A percentile compares a stretch with the other conserved stretches of the same genome.
Evolutionary conservation across 2,329 filamentous ascomycete species (phyloP).

Genomic region (Aspergillus pseudoviridinutans): DNA sequence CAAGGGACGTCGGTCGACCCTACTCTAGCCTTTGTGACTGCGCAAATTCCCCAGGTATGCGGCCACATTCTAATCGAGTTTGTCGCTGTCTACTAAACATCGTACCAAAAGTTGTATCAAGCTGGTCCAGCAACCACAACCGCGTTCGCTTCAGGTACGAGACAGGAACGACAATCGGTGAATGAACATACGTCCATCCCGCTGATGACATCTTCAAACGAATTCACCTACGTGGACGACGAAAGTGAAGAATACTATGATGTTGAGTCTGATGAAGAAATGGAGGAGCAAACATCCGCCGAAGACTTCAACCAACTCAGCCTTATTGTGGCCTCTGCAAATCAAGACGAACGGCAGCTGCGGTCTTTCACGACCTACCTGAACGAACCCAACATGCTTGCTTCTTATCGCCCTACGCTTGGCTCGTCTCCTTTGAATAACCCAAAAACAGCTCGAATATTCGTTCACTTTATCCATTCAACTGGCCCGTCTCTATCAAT

Average conservation of each 20-base stretch:
- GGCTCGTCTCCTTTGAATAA: conserved; percentile 73
- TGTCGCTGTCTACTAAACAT: neutral
- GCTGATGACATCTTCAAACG: conserved; percentile 13
- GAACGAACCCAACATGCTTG: conserved; percentile 50
- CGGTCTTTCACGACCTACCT: conserved; percentile 48
- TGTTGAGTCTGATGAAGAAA: conserved; percentile 59
- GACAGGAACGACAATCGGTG: conserved; percentile 2
- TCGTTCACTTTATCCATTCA: conserved; percentile 87
- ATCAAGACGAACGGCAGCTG: conserved; percentile 45
- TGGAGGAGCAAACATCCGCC: conserved; percentile 36
- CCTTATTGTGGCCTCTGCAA: conserved; percentile 43
- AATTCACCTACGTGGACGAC: conserved; percentile 44
- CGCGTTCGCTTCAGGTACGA: neutral
- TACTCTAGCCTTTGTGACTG: neutral
- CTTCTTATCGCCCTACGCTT: conserved; percentile 63
- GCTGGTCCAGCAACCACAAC: neutral
- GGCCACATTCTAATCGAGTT: neutral
- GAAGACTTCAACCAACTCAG: conserved; percentile 38
- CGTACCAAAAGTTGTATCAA: neutral
- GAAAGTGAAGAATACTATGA: conserved; percentile 61
- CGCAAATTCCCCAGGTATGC: neutral
- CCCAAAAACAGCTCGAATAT: conserved; percentile 73
- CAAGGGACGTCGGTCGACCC: neutral
- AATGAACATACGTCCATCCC: conserved; percentile 6
- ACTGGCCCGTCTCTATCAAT: conserved; percentile 83